These are phyloP conservation scores for Fraxinus excelsior DNA, from an alignment of 257 asterid species.

Conservation along the genomic window DNA sequence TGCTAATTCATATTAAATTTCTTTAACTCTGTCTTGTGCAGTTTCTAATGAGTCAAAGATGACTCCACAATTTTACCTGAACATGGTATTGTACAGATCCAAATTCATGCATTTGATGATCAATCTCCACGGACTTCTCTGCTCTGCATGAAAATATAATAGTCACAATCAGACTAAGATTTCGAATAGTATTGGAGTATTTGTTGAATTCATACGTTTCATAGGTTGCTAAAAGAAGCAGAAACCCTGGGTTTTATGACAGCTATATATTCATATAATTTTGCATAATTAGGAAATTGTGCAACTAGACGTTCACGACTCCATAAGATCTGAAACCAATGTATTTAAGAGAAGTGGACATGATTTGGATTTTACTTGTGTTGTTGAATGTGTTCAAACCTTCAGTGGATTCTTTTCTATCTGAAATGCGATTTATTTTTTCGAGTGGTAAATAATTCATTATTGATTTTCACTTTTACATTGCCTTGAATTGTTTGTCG, in stretches of 20 bases:
- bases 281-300: neutral
- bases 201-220: neutral
- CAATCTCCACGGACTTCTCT: slow-evolving; percentile 57
- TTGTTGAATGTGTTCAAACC: neutral
- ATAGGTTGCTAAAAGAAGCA: neutral
- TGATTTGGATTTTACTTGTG: neutral
- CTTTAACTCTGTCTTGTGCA: neutral
- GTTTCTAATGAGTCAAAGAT: neutral
- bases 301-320: neutral
- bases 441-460: neutral
- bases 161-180: neutral
- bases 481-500: neutral
- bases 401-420: neutral
- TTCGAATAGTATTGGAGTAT: neutral
- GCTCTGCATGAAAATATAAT: slow-evolving; percentile 44
- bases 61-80: slow-evolving; percentile 48
- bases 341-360: neutral
- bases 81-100: slow-evolving; percentile 83
- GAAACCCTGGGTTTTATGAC: neutral
- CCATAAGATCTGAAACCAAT: neutral
- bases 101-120: slow-evolving; percentile 77
- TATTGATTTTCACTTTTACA: neutral
- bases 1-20: neutral
- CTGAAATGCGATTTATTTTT: neutral
- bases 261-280: neutral